Evolutionary conservation across 2,329 filamentous ascomycete genomes (phyloP), one percentile per base, ranked within the genome.

Genomic region (Daldinia sp.): DNA sequence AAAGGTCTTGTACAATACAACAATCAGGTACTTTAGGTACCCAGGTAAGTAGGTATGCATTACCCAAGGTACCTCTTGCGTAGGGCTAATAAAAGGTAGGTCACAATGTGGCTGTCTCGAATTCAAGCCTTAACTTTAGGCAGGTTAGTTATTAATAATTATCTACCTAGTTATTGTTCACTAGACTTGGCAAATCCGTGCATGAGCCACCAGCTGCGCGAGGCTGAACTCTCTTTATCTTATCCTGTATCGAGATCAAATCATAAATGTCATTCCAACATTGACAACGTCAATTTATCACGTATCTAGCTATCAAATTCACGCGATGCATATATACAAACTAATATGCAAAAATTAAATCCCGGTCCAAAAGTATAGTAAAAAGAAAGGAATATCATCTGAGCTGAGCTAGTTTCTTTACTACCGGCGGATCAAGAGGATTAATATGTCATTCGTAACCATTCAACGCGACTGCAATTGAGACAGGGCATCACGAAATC

Each of bases 211-310:
- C 9, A 39, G 3, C 8, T 61, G 43, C 45, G 21, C 37, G 48
- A 13, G 17, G 55, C 61, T 51, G 7, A 25, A 15, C 10, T 5
- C 7, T 13, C 37, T 41, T 59, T 58, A 64, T 61, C 58, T 64
- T 61, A 64, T 61, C 62, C 10, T 10, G 9, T 27, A 48, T 35
- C 32, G 15, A 35, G 27, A 25, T 6, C 21, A 21, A 45, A 23
- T 45, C 19, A 4, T 7, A 15, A 45, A 45, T 23, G 25, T 27
- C 39, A 15, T 13, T 6, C 19, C 15, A 11, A 8, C 27, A 48
- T 13, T 43, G 1, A 11, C 29, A 10, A 43, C 39, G 2, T 23
- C 39, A 48, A 32, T 9, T 32, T 21, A 30, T 30, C n/a, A 2
- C 15, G 13, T 2, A 48, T 13, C 25, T 48, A 48, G 25, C 25